Base-by-base conservation (phyloP, 2,329 filamentous ascomycete genomes). In the Aspergillus transmontanensis region DNA sequence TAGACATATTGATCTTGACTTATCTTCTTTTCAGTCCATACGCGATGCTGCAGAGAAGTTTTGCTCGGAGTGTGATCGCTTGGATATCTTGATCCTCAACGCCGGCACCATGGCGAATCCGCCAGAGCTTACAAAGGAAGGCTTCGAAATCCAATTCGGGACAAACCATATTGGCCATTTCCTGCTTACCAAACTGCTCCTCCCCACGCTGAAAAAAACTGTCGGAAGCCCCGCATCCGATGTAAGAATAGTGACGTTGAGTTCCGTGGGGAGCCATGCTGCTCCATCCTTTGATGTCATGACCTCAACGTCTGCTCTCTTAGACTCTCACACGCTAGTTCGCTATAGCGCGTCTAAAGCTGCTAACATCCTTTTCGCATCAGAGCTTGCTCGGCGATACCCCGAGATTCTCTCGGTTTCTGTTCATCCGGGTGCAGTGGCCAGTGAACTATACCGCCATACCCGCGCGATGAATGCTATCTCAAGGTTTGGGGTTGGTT, bases 291-390 rank as follows among this genome's bases (percentile, higher is more conserved):
- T 77, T 60, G 70, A 78, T 36, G 71, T 71, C 6, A 76, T 82
- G 69, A 76, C 75, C 5, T 79, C 77, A 9, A 79, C 77, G 0
- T 61, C 72, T 2, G 68, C 70, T 1, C 72, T 82, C 1, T 65
- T 79, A 28, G 63, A 64, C 0, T 62, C 70, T 5, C 79, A 76
- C 39, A 77, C 80, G 4, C 83, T 79, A 76, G 71, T 74, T 3
- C 81, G 82, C 1, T 87, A 86, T 66, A 81, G 77, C 10, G 80
- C 82, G n/a, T 82, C 80, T 63, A 86, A 85, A 68, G 77, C 82
- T 0, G 83, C 82, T 2, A 84, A 83, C 58, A 78, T 84, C 32
- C 70, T 84, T 6, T 81, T 81, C 54, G 81, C 82, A 3, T 69
- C 76, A 0, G 81, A 84, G 65, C 66, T 85, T 5, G 81, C 81